Conservation (phyloP, 1,284 basidiomycete genomes). For the Leccinum insolens region DNA sequence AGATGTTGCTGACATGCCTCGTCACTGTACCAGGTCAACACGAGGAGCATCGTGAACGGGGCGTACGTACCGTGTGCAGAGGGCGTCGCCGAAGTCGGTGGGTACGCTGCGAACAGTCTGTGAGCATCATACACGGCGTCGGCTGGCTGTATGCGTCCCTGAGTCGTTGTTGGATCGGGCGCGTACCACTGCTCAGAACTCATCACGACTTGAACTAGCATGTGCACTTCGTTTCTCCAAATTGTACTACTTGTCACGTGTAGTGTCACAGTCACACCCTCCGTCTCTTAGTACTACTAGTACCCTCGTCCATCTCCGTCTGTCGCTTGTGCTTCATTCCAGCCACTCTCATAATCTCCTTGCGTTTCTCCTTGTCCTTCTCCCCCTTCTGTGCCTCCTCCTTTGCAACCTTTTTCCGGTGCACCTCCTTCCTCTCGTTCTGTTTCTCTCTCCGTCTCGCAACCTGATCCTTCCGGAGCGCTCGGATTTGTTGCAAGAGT, state of each 20-base stretch:
- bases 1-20: conserved; percentile 61
- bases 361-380: conserved; percentile 80
- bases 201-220: too few species aligned
- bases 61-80: conserved; percentile 59
- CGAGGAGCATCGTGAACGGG: conserved; percentile 5
- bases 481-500: conserved; percentile 94
- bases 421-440: conserved; percentile 64
- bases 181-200: conserved; percentile 18
- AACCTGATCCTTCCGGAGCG: conserved; percentile 88
- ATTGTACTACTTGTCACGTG: conserved; percentile 17
- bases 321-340: conserved; percentile 77
- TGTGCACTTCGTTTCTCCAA: background rate
- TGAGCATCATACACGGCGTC: conserved; percentile 64
- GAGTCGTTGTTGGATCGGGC: conserved; percentile 15
- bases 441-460: conserved; percentile 82
- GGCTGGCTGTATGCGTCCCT: conserved; percentile 13
- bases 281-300: conserved; percentile 44
- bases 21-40: conserved; percentile 48
- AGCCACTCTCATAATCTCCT: conserved; percentile 74
- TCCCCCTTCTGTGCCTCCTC: conserved; percentile 69
- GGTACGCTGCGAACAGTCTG: conserved; percentile 62
- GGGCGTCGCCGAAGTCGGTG: conserved; percentile 70
- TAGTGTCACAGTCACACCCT: conserved; percentile 38
- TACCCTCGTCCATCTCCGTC: conserved; percentile 56
- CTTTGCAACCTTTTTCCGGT: conserved; percentile 71